Conservation (phyloP, 306 rosid species). For the Prunus mongolica region DNA sequence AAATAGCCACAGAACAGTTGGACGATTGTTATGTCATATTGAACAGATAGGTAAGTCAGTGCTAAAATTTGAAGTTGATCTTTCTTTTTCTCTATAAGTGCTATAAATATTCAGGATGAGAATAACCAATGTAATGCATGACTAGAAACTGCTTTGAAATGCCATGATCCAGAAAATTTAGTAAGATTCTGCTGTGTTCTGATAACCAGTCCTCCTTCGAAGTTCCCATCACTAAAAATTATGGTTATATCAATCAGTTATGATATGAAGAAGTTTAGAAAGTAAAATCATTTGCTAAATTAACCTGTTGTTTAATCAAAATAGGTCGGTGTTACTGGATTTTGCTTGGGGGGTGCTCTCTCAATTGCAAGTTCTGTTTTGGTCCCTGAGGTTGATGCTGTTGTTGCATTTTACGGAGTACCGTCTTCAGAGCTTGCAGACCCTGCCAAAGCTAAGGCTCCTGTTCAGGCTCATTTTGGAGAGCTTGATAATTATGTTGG, state of each 20-base stretch:
- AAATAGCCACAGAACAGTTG: neutral
- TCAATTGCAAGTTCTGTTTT: constrained; percentile 93
- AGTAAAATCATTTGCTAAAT: constrained; percentile 1
- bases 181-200: neutral
- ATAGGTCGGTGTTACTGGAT: constrained; percentile 95
- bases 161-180: neutral
- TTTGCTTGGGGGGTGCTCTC: constrained; percentile 98
- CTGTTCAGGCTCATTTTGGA: constrained; percentile 96
- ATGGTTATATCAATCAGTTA: neutral
- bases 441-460: constrained; percentile 82
- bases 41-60: neutral
- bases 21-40: neutral
- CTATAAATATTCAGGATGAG: too few relatives aligned
- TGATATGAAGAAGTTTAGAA: neutral
- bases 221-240: neutral
- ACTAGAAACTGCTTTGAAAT: constrained; percentile 14
- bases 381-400: constrained; percentile 79
- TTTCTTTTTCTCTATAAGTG: neutral
- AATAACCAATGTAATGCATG: neutral
- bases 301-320: constrained; percentile 12
- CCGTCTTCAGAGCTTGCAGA: constrained; percentile 92
- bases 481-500: constrained; percentile 85
- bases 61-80: neutral
- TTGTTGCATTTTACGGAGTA: constrained; percentile 86
- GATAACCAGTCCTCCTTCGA: neutral